phyloP scores from a whole-genome alignment of 768 basidiomycete species.

The Amanita jacksonii region DNA sequence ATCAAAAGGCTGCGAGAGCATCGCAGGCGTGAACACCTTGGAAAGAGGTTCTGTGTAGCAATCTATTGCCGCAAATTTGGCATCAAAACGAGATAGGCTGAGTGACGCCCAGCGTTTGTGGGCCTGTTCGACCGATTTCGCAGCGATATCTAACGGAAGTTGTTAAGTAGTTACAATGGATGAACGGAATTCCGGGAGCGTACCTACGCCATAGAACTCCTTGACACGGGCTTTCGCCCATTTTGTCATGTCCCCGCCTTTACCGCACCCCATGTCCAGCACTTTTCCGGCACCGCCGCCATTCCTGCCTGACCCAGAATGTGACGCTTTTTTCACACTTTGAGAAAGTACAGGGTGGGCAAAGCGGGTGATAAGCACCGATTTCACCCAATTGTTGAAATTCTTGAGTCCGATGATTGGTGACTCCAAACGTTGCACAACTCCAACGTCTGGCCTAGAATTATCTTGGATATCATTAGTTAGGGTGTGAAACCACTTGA shows the following conservation, averaged over 20 bases:
- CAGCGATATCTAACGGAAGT: constrained; percentile 68
- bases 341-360: constrained; percentile 59
- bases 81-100: constrained; percentile 53
- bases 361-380: constrained; percentile 88
- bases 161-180: constrained; percentile 5
- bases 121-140: constrained; percentile 86
- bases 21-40: constrained; percentile 53
- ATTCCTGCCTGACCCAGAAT: constrained; percentile 20
- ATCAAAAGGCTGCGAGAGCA: constrained; percentile 69
- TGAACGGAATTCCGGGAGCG: constrained; percentile 9
- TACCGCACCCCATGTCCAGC: constrained; percentile 97
- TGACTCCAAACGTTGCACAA: constrained; percentile 73
- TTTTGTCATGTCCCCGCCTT: constrained; percentile 94
- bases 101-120: constrained; percentile 52
- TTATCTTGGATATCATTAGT: constrained; percentile 53
- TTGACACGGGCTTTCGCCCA: constrained; percentile 82
- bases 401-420: constrained; percentile 95
- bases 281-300: constrained; percentile 53
- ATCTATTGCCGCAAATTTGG: constrained; percentile 78
- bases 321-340: constrained; percentile 19
- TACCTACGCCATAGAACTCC: constrained; percentile 79
- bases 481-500: constrained; percentile 1
- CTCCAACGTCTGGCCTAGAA: constrained; percentile 83
- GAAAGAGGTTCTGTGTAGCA: constrained; percentile 74
- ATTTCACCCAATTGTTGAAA: constrained; percentile 99